These are phyloP conservation scores for Coemansia asiatica DNA, from an alignment of 192 early-diverging fungal genomes.

Conservation along the genomic window DNA sequence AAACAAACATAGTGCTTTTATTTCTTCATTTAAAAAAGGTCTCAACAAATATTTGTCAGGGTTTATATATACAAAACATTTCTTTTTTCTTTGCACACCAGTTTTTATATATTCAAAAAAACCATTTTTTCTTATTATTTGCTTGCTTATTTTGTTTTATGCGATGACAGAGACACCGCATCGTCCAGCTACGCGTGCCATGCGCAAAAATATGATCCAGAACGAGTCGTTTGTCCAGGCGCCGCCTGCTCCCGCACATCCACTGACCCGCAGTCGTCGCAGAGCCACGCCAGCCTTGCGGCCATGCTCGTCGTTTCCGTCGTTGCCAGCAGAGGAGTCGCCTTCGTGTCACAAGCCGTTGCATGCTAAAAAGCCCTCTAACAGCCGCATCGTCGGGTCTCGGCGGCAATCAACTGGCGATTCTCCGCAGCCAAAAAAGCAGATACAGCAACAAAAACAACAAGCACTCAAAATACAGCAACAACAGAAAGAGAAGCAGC, in stretches of 20 bases:
- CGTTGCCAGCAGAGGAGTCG: slow-evolving; percentile 11
- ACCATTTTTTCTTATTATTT: slow-evolving; percentile 5
- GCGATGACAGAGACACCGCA: slow-evolving; percentile 33
- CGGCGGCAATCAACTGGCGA: too few relatives aligned
- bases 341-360: too few relatives aligned
- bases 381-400: too few relatives aligned
- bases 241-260: neutral
- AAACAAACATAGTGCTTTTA: neutral
- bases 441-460: neutral
- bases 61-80: neutral
- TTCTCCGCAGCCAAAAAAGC: neutral
- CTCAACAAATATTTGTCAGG: neutral
- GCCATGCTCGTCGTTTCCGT: slow-evolving; percentile 42
- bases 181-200: slow-evolving; percentile 22
- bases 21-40: neutral
- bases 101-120: too few relatives aligned
- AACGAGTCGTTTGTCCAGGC: neutral
- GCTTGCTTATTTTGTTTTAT: neutral
- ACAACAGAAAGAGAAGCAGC: neutral
- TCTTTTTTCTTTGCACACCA: neutral
- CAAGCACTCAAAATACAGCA: neutral
- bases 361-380: too few relatives aligned
- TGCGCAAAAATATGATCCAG: slow-evolving; percentile 14
- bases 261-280: slow-evolving; percentile 7
- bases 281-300: slow-evolving; percentile 14